These are phyloP conservation scores for Xylaria sp. DNA, from an alignment of 495 filamentous ascomycete species.

Conservation along the genomic window DNA sequence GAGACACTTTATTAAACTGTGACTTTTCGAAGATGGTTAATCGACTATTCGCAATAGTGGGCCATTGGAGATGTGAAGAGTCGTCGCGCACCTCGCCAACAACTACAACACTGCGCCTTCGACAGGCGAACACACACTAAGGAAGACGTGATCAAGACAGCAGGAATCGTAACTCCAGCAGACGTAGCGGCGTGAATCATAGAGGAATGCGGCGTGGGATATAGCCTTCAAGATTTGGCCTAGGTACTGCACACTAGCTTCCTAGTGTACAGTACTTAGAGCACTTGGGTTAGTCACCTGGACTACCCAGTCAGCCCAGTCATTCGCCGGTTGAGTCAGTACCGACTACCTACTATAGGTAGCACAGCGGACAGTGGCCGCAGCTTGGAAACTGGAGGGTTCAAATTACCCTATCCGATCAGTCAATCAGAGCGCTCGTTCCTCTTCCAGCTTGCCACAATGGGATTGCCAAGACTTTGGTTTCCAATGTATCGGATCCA, in stretches of 20 bases:
- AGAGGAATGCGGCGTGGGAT: neutral
- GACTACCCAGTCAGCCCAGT: too few species aligned
- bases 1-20: too few species aligned
- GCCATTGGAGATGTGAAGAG: neutral
- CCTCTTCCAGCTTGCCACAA: slow-evolving; percentile 18
- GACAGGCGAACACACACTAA: neutral
- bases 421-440: neutral
- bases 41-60: slow-evolving; percentile 12
- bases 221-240: neutral
- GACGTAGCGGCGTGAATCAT: neutral
- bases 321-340: slow-evolving; percentile 19
- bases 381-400: neutral
- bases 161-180: neutral
- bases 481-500: slow-evolving; percentile 26
- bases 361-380: slow-evolving; percentile 2
- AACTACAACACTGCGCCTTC: slow-evolving; percentile 5
- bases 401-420: neutral
- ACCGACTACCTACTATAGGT: too few species aligned
- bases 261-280: neutral
- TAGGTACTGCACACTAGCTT: neutral
- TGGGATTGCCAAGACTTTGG: slow-evolving; percentile 2
- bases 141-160: neutral
- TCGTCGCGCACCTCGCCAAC: neutral
- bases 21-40: too few species aligned
- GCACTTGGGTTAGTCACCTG: too few species aligned